A percentile compares a stretch with the other conserved stretches of the same genome.
phyloP scores from a whole-genome alignment of 2,329 filamentous ascomycete species.

The Calonectria honghensis region DNA sequence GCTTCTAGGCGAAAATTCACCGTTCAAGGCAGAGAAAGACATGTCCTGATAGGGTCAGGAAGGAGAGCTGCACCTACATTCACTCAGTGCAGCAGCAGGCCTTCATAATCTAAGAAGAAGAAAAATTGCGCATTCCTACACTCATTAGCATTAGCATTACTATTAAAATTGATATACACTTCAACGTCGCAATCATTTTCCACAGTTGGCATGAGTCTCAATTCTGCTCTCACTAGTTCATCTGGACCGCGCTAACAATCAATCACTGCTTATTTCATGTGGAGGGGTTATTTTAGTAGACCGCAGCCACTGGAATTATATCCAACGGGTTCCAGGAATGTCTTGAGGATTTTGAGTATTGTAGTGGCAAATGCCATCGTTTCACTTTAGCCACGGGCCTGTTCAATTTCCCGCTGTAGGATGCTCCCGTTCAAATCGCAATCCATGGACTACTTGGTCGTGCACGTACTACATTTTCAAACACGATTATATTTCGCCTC shows the following conservation, averaged over 20 bases:
- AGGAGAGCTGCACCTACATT: background rate
- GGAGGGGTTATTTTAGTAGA: background rate
- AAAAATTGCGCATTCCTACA: background rate
- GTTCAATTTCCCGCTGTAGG: background rate
- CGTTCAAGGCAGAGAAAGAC: background rate
- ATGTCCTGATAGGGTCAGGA: background rate
- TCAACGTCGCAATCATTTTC: background rate
- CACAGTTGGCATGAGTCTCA: background rate
- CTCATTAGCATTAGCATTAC: background rate
- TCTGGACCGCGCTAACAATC: background rate
- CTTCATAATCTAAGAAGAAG: background rate
- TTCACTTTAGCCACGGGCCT: background rate
- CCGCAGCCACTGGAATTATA: background rate
- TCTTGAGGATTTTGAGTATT: background rate
- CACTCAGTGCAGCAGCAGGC: background rate
- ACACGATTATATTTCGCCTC: background rate
- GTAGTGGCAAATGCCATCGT: background rate
- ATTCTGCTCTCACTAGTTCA: background rate
- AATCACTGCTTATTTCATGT: background rate
- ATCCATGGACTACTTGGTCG: background rate
- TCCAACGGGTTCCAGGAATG: background rate
- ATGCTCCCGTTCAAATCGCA: background rate
- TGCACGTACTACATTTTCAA: background rate
- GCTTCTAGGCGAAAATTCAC: background rate
- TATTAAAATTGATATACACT: background rate